Evolutionary conservation across 164 flowering plant species (phyloP).

Genomic region (Chimonanthus salicifolius): DNA sequence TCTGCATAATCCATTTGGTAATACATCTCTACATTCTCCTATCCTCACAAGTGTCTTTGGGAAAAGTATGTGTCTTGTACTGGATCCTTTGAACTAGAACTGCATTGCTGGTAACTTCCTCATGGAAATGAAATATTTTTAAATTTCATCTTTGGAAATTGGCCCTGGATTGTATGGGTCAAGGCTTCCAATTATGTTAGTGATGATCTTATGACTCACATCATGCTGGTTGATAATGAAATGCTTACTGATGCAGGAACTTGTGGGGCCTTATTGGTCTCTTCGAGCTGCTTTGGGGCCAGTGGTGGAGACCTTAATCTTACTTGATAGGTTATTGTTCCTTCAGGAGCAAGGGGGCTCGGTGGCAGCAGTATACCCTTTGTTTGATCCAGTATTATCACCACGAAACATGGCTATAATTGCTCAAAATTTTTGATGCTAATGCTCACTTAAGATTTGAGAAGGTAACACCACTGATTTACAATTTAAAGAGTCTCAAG

Average conservation of each 20-base stretch:
- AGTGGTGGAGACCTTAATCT: constrained; percentile 67
- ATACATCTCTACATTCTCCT: too few relatives aligned
- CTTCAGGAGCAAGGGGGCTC: constrained; percentile 65
- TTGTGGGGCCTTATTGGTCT: constrained; percentile 85
- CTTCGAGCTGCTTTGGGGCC: constrained; percentile 82
- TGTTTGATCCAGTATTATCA: constrained; percentile 76
- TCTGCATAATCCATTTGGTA: too few relatives aligned
- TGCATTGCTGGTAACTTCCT: background rate
- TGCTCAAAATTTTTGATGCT: constrained; percentile 31
- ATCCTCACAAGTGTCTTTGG: too few relatives aligned
- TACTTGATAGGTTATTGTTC: constrained; percentile 82
- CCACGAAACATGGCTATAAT: constrained; percentile 84
- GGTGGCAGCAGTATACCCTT: constrained; percentile 49
- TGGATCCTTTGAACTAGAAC: background rate
- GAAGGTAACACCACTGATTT: too few relatives aligned
- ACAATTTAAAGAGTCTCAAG: too few relatives aligned
- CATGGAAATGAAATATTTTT: background rate
- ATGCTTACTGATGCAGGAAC: constrained; percentile 38
- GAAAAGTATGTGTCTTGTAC: too few relatives aligned
- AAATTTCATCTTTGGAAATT: too few relatives aligned
- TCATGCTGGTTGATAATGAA: background rate
- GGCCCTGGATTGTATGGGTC: too few relatives aligned
- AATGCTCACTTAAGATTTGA: background rate
- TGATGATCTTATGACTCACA: too few relatives aligned
- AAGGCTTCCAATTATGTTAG: too few relatives aligned